A percentile compares a stretch with the other conserved stretches of the same genome.
Evolutionary conservation across 148 eudicot species (phyloP).

Genomic region (Silene uniflora): DNA sequence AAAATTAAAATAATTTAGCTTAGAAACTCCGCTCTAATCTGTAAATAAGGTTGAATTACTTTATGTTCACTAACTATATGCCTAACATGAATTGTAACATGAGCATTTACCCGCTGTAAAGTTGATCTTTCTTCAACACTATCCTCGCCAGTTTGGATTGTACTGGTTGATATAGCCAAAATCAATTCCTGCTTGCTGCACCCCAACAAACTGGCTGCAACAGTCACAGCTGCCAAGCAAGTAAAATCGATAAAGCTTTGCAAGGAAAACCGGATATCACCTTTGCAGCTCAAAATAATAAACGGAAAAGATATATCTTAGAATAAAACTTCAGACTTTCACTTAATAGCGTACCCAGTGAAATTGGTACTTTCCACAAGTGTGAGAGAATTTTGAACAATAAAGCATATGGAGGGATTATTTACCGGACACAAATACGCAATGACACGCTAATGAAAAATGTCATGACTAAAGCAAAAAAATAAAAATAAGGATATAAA

Average conservation of each 20-base stretch:
- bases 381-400: neutral
- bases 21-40: neutral
- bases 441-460: neutral
- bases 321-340: neutral
- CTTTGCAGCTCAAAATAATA: neutral
- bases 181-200: slow-evolving; percentile 62
- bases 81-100: neutral
- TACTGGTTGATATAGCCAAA: slow-evolving; percentile 58
- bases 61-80: neutral
- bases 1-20: slow-evolving; percentile 11
- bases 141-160: slow-evolving; percentile 73
- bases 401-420: neutral
- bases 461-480: neutral
- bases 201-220: slow-evolving; percentile 73
- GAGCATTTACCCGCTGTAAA: slow-evolving; percentile 62
- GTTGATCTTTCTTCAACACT: slow-evolving; percentile 60
- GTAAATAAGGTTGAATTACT: neutral
- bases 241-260: slow-evolving; percentile 6
- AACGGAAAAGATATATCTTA: neutral
- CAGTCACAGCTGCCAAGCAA: slow-evolving; percentile 57
- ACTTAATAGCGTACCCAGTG: too few relatives aligned
- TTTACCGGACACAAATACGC: neutral
- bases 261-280: neutral
- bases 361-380: neutral
- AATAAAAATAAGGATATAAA: neutral